Evolutionary conservation across 192 early-diverging fungal genomes (phyloP).

Genomic region (Funneliformis mosseae): DNA sequence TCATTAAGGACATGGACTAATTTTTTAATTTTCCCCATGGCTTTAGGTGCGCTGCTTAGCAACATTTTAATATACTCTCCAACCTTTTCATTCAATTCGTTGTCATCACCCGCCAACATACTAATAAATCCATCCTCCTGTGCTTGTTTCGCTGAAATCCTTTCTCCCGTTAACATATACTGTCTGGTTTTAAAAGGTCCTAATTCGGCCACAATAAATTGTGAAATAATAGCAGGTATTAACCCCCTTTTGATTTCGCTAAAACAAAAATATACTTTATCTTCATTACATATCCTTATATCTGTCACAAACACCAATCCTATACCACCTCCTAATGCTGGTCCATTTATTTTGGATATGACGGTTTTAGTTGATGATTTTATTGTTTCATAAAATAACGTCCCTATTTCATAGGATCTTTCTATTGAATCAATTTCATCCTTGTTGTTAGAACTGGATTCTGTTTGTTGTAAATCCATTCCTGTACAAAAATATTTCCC

Average conservation of each 20-base stretch:
- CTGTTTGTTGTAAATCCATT: slow-evolving; percentile 55
- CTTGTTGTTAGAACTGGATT: background rate
- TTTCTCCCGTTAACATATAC: slow-evolving; percentile 60
- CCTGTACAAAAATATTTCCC: slow-evolving; percentile 70
- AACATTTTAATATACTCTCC: slow-evolving; percentile 47
- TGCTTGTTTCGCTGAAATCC: slow-evolving; percentile 47
- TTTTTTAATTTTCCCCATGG: slow-evolving; percentile 51
- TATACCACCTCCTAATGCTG: slow-evolving; percentile 64
- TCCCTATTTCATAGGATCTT: slow-evolving; percentile 40
- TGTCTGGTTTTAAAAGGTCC: slow-evolving; percentile 52
- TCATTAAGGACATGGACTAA: background rate
- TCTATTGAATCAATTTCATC: slow-evolving; percentile 24
- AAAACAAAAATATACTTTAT: slow-evolving; percentile 53
- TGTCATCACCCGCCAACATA: slow-evolving; percentile 31
- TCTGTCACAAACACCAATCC: slow-evolving; percentile 60
- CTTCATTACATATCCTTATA: slow-evolving; percentile 49
- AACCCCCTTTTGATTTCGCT: slow-evolving; percentile 63
- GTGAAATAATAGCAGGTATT: slow-evolving; percentile 68
- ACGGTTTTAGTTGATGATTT: slow-evolving; percentile 51
- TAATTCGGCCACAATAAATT: slow-evolving; percentile 61
- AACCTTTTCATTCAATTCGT: slow-evolving; percentile 50
- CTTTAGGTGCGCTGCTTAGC: slow-evolving; percentile 49
- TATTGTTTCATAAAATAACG: slow-evolving; percentile 48
- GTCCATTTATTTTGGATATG: slow-evolving; percentile 64
- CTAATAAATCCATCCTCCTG: slow-evolving; percentile 43